Evolutionary conservation across 768 basidiomycete species (phyloP), one percentile per base, ranked within the genome.

Genomic region (Auriscalpium orientale): DNA sequence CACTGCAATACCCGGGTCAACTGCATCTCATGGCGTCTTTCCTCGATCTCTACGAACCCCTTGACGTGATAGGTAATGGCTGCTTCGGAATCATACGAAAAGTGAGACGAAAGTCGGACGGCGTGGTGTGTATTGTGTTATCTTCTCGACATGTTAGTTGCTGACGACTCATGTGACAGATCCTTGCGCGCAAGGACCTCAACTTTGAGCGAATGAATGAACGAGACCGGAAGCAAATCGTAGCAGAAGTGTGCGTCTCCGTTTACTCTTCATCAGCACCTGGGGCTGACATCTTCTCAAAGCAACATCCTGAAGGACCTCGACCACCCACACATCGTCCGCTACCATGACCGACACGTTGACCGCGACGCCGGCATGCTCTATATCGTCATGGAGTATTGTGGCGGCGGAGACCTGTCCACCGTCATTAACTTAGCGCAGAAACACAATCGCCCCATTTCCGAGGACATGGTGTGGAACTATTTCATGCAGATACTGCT

Each of bases 311-410:
- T 99, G 52, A 97, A 97, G 73, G 92, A 95, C 66, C 79, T 98
- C 16, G 81, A 92, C 63, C 92, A 98, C 71, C 89, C 91, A 67
- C 89, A 98, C 71, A 98, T 98, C 60, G 97, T 99, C 58, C 90
- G 90, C 64, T 95, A 95, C 70, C 85, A 91, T 64, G 93, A 97
- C 76, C 81, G 93, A 58, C 78, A 89, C 66, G 91, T 98, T 56
- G 97, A 99, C 75, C 79, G 89, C 59, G 90, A 94, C 51, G 79
- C 82, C 40, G 92, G 92, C 20, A 89, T 94, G 55, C 82, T 98
- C 46, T 98, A 98, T 70, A 98, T 99, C 59, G 78, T 98, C 62
- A 99, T 98, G 97, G 97, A 99, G 74, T 98, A 92, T 69, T 99
- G 97, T 66, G 94, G 92, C 5, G 95, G 94, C 20, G 97, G 97